Evolutionary conservation across 345 rosid genomes (phyloP), one percentile per base, ranked within the genome.

Genomic region (Pistacia atlantica): DNA sequence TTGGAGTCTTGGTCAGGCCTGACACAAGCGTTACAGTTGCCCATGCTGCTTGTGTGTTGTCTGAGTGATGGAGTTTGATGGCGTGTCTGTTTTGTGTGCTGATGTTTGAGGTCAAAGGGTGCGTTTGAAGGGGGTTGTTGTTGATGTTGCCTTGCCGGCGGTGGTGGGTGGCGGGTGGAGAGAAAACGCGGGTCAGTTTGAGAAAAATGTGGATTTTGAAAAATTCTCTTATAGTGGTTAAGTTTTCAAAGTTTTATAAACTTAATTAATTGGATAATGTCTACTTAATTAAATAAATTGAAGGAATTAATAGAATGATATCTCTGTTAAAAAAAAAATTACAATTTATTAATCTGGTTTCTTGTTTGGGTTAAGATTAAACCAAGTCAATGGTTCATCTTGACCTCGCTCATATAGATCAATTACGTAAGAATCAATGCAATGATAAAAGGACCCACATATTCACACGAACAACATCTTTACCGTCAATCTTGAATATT

Each of bases 1-100:
- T 28, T 65, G 16, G 77, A 52, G 63, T 74, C 63, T 1, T 52
- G 13, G 20, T 65, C 65, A 9, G 95, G 91, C 63, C 89, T 87
- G 33, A 93, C 90, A 71, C 99, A 95, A 42, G 85, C 88, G 93
- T 86, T 90, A 73, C 99, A 95, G 89, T 95, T 95, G 51, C 99
- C 99, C 99, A 95, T 95, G 45, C 16, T 60, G 57, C 22, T n/a
- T n/a, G 55, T 28, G 45, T 25, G 49, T 61, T 12, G 22, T 2
- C 25, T 4, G 37, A 7, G 70, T 31, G 8, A 22, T 3, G 5
- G 20, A 20, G 68, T 13, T 16, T 3, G 57, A 54, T 4, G 20
- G 18, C 17, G 56, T 17, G 11, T 45, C 37, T 1, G 67, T 35
- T 62, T 11, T 56, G 0, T 16, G 4, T 25, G 33, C 33, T 22